phyloP scores from a whole-genome alignment of 352 stramenopile genomes.

The Elongisporangium anandrum region DNA sequence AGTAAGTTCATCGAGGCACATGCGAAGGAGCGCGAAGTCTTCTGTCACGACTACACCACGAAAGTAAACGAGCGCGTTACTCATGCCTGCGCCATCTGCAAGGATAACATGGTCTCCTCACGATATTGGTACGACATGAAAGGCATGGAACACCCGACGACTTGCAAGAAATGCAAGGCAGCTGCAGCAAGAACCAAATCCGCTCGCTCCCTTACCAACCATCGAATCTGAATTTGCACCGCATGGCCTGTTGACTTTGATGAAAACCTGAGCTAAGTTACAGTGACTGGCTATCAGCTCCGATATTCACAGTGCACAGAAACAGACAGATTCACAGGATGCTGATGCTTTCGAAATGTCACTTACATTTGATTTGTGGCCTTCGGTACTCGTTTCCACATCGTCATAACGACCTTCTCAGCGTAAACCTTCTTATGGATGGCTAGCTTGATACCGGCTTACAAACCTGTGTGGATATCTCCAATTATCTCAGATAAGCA shows the following conservation, averaged over 20 bases:
- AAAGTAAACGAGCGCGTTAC: neutral
- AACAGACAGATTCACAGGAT: neutral
- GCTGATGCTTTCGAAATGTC: neutral
- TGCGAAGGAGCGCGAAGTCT: constrained; percentile 11
- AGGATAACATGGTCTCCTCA: constrained; percentile 4
- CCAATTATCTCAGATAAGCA: too few species aligned
- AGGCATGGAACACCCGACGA: constrained; percentile 14
- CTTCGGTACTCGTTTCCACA: too few species aligned
- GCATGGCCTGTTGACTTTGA: neutral
- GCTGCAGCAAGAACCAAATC: neutral
- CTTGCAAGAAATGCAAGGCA: constrained; percentile 22
- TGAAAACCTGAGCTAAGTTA: neutral
- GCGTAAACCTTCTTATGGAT: too few species aligned
- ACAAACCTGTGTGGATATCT: too few species aligned
- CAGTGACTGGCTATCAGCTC: too few species aligned
- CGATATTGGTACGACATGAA: constrained; percentile 30
- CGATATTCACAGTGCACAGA: neutral
- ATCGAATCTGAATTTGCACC: neutral
- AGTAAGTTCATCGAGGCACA: constrained; percentile 18
- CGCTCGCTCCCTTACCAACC: neutral
- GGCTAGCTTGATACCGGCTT: too few species aligned
- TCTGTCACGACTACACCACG: constrained; percentile 11
- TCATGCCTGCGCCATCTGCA: constrained; percentile 7
- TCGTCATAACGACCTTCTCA: too few species aligned
- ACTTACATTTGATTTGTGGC: neutral